These are phyloP conservation scores for Tetrahymena borealis DNA, from an alignment of 73 alveolate genomes.

Conservation along the genomic window DNA sequence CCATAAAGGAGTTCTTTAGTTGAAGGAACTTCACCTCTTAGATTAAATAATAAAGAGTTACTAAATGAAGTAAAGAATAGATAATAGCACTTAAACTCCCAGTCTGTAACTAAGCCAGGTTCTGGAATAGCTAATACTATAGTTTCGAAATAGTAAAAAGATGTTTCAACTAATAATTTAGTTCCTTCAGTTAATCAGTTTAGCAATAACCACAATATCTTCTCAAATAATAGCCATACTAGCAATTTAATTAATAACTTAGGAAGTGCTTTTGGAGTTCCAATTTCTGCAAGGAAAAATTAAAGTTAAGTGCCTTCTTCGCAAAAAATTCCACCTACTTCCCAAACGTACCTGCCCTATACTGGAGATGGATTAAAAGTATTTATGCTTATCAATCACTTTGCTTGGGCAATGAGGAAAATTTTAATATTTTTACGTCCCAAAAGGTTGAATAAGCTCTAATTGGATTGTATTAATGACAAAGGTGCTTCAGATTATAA, in stretches of 20 bases:
- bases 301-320: background rate
- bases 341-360: background rate
- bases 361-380: background rate
- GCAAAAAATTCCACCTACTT: background rate
- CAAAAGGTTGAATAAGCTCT: background rate
- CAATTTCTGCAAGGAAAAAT: background rate
- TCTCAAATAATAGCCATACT: background rate
- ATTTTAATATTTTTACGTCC: background rate
- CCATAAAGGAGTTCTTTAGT: background rate
- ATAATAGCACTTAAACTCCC: background rate
- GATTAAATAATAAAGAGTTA: background rate
- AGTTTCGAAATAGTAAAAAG: background rate
- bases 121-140: background rate
- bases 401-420: background rate
- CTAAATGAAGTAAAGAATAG: background rate
- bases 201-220: background rate
- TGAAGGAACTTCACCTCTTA: background rate
- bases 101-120: background rate
- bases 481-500: background rate
- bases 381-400: background rate
- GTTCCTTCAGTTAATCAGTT: background rate
- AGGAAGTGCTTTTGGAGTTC: background rate
- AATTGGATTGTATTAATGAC: background rate
- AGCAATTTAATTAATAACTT: background rate
- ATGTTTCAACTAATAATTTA: background rate